Evolutionary conservation across 1,284 basidiomycete genomes (phyloP).

Genomic region (Inonotus obliquus): DNA sequence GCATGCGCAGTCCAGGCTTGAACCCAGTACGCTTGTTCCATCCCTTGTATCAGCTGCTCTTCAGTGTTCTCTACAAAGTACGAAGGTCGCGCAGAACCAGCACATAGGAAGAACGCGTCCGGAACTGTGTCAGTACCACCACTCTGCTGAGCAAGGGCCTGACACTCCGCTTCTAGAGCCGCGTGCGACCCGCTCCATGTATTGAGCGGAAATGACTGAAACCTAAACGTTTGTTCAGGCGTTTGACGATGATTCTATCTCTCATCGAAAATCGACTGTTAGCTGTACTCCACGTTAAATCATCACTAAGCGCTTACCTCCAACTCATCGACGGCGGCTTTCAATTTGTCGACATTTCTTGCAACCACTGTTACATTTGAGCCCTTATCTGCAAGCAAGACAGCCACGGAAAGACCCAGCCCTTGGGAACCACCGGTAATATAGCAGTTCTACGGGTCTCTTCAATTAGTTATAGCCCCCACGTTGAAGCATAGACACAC

Average conservation of each 20-base stretch:
- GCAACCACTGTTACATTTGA: conserved; percentile 83
- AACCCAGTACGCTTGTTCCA: conserved; percentile 64
- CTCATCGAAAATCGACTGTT: not conserved
- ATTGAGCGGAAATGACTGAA: conserved; percentile 61
- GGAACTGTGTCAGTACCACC: conserved; percentile 46
- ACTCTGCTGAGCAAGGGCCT: conserved; percentile 31
- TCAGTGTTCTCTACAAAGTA: conserved; percentile 71
- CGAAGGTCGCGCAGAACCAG: conserved; percentile 63
- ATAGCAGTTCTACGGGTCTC: conserved; percentile 54
- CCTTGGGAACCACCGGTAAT: conserved; percentile 82
- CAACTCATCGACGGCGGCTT: conserved; percentile 52
- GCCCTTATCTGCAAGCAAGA: conserved; percentile 63
- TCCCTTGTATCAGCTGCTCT: conserved; percentile 53
- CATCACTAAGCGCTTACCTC: conserved; percentile 42
- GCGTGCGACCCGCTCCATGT: conserved; percentile 43
- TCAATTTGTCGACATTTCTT: conserved; percentile 57
- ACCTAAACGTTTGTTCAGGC: conserved; percentile 51
- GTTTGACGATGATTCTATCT: conserved; percentile 41
- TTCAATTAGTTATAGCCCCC: not conserved
- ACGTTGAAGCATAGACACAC: conserved; percentile 7
- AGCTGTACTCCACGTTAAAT: not conserved
- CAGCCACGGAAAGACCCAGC: conserved; percentile 70
- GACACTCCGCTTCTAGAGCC: conserved; percentile 59
- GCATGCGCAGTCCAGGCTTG: conserved; percentile 78
- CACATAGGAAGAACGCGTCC: conserved; percentile 76